Percentiles rank a stretch among this genome's conserved stretches.
These are phyloP conservation scores for Boletus insuetus DNA, from an alignment of 768 basidiomycete genomes.

Conservation along the genomic window DNA sequence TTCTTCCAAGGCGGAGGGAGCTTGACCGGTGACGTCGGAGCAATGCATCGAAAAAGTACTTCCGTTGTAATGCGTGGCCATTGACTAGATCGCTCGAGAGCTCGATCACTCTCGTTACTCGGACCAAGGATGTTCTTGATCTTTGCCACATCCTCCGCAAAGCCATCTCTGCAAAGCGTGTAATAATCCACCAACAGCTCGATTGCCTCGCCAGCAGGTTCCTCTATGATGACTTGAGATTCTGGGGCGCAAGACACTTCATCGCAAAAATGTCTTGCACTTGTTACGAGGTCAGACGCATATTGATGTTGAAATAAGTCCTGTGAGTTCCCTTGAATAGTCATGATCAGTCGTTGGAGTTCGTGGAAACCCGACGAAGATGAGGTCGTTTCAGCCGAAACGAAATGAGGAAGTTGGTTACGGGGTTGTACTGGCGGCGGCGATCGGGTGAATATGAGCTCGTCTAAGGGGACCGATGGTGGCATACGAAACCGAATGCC, in stretches of 20 bases:
- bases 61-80: conserved; percentile 37
- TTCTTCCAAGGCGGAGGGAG: conserved; percentile 27
- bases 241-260: not conserved
- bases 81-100: conserved; percentile 19
- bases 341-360: conserved; percentile 3
- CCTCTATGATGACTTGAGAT: not conserved
- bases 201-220: not conserved
- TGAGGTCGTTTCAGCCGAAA: not conserved
- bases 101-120: conserved; percentile 5
- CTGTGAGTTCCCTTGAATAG: conserved; percentile 4
- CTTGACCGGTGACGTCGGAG: conserved; percentile 11
- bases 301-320: not conserved
- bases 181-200: not conserved
- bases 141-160: not conserved
- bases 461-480: not conserved
- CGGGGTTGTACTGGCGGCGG: not conserved
- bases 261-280: not conserved
- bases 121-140: conserved; percentile 13
- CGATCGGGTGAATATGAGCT: not conserved
- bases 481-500: not conserved
- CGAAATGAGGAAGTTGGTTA: not conserved
- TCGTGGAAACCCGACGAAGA: not conserved
- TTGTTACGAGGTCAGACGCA: not conserved
- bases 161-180: not conserved
- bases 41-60: conserved; percentile 27